Percentiles rank a stretch among this genome's conserved stretches.
phyloP scores from a whole-genome alignment of 78 protist genomes.

The Polysphondylium violaceum region DNA sequence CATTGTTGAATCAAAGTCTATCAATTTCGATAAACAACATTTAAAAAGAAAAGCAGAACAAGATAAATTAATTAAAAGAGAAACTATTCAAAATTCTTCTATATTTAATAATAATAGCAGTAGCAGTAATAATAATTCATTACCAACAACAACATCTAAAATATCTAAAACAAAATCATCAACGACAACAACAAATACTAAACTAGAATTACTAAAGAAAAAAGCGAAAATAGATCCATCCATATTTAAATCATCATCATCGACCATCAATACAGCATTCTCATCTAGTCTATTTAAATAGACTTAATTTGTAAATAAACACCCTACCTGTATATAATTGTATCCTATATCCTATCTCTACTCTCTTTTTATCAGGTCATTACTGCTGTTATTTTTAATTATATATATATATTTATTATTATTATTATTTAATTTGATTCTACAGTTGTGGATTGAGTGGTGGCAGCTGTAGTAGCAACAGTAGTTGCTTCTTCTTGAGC shows the following conservation, averaged over 20 bases:
- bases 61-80: constrained; percentile 2
- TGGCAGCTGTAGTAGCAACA: too few relatives aligned
- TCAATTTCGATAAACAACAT: background rate
- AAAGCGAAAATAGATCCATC: constrained; percentile 60
- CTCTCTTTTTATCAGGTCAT: background rate
- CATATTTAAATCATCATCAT: constrained; percentile 4
- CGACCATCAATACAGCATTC: constrained; percentile 14
- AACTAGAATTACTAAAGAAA: constrained; percentile 15
- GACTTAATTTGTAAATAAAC: too few relatives aligned
- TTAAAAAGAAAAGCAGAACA: constrained; percentile 31
- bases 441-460: too few relatives aligned
- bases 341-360: background rate
- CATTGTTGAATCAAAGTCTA: constrained; percentile 25
- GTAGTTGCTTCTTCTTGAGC: background rate
- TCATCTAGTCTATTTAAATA: constrained; percentile 24
- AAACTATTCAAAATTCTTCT: constrained; percentile 4
- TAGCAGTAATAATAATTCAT: too few relatives aligned
- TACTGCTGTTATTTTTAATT: background rate
- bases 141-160: background rate
- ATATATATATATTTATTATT: background rate
- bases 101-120: too few relatives aligned
- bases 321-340: background rate
- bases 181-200: background rate
- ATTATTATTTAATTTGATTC: constrained; percentile 3
- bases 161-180: background rate